These are phyloP conservation scores for Vigna angularis DNA, from an alignment of 306 rosid species.

Conservation along the genomic window DNA sequence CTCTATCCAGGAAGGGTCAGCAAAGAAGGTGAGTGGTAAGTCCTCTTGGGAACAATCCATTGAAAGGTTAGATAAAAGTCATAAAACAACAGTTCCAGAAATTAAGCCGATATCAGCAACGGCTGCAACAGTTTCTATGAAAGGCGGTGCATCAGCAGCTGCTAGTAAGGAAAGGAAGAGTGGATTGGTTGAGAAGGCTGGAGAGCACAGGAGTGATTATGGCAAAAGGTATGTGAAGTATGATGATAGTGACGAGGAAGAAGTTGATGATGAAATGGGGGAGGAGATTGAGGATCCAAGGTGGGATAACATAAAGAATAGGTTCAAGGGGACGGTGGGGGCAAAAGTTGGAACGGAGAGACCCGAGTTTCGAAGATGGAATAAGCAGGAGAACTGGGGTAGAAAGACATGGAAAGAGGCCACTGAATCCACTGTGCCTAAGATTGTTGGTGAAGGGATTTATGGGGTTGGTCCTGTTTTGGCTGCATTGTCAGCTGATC, in stretches of 20 bases:
- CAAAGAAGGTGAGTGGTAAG: conserved; percentile 47
- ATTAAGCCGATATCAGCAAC: conserved; percentile 40
- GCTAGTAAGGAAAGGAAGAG: conserved; percentile 45
- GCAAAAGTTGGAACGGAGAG: conserved; percentile 57
- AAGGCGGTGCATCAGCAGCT: conserved; percentile 36
- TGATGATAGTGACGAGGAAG: conserved; percentile 51
- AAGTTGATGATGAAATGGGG: conserved; percentile 55
- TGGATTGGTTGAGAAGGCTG: conserved; percentile 42
- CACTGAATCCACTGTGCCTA: conserved; percentile 77
- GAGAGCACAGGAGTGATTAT: conserved; percentile 46
- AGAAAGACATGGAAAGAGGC: conserved; percentile 92
- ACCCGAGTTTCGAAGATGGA: conserved; percentile 77
- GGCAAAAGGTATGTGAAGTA: conserved; percentile 39
- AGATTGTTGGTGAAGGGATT: conserved; percentile 85
- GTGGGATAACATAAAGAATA: conserved; percentile 79
- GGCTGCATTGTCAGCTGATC: conserved; percentile 90
- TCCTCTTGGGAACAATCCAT: conserved; percentile 67
- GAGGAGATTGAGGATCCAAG: conserved; percentile 75
- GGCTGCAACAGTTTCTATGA: conserved; percentile 32
- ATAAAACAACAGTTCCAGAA: conserved; percentile 46
- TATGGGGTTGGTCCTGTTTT: conserved; percentile 96
- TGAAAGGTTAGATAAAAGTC: conserved; percentile 47
- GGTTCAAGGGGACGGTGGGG: conserved; percentile 60
- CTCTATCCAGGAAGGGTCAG: conserved; percentile 51
- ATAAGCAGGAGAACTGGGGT: conserved; percentile 83